phyloP scores from a whole-genome alignment of 73 alveolate species.

The Tetrahymena borealis region DNA sequence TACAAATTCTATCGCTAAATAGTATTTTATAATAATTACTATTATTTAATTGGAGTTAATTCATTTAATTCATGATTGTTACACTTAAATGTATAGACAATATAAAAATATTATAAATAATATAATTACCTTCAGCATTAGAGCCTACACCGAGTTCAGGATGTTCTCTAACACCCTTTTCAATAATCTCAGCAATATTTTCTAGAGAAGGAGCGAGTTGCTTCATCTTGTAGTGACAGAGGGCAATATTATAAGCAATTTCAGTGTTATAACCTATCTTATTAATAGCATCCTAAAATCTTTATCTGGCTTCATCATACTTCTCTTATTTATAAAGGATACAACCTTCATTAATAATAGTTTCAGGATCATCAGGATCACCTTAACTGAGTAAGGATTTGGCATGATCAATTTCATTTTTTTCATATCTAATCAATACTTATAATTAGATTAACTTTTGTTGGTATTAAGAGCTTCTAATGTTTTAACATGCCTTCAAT shows the following conservation, averaged over 20 bases:
- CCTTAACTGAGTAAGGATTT: slow-evolving; percentile 67
- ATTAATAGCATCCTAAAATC: slow-evolving; percentile 90
- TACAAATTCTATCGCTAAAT: no score
- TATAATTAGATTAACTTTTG: slow-evolving; percentile 63
- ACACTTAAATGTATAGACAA: no score
- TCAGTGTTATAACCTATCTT: slow-evolving; percentile 85
- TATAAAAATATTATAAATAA: not conserved
- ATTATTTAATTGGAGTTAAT: no score
- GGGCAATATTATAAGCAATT: slow-evolving; percentile 97
- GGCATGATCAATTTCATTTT: slow-evolving; percentile 81
- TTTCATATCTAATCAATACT: slow-evolving; percentile 81
- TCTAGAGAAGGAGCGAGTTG: slow-evolving; percentile 87
- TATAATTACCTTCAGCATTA: slow-evolving; percentile 73
- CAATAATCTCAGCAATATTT: slow-evolving; percentile 97
- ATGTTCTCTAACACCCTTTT: slow-evolving; percentile 97
- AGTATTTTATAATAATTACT: no score
- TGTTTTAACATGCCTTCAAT: slow-evolving; percentile 63
- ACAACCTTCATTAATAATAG: slow-evolving; percentile 81
- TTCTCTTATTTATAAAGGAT: slow-evolving; percentile 86
- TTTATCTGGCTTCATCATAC: slow-evolving; percentile 89
- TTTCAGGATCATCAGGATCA: slow-evolving; percentile 73
- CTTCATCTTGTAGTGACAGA: slow-evolving; percentile 93
- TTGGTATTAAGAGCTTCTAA: slow-evolving; percentile 62
- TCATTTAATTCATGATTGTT: no score
- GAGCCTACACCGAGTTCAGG: slow-evolving; percentile 98